Evolutionary conservation across 2,329 filamentous ascomycete genomes (phyloP).

Genomic region (Aspergillus glaucus): DNA sequence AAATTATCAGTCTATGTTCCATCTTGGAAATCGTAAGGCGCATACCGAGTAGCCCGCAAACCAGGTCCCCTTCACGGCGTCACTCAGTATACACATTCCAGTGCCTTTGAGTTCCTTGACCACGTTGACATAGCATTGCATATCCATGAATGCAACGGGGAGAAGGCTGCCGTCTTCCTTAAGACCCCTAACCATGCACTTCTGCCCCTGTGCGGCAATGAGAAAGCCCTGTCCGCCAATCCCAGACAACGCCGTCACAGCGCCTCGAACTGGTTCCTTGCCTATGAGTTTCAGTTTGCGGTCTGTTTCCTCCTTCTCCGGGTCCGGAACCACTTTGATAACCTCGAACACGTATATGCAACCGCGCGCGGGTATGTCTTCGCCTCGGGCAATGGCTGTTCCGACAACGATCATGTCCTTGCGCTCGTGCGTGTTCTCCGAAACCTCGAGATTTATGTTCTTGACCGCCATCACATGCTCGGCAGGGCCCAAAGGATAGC

Average conservation of each 20-base stretch:
- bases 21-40: neutral
- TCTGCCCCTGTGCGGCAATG: constrained; percentile 88
- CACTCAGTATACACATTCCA: constrained; percentile 79
- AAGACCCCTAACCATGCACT: constrained; percentile 91
- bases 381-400: constrained; percentile 77
- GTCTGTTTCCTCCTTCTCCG: constrained; percentile 76
- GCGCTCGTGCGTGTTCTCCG: constrained; percentile 82
- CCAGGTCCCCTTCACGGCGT: constrained; percentile 91
- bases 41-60: constrained; percentile 80
- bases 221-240: constrained; percentile 83
- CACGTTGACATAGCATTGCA: constrained; percentile 87
- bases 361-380: constrained; percentile 81
- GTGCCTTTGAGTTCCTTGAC: constrained; percentile 76
- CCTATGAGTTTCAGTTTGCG: constrained; percentile 78
- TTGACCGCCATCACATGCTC: constrained; percentile 79
- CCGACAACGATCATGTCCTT: constrained; percentile 77
- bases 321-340: constrained; percentile 84
- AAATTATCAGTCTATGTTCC: constrained; percentile 3
- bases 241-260: constrained; percentile 77
- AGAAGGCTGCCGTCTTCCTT: constrained; percentile 91
- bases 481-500: constrained; percentile 61
- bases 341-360: constrained; percentile 87
- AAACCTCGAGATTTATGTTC: constrained; percentile 78
- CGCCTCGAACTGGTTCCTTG: constrained; percentile 86
- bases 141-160: constrained; percentile 95